These are phyloP conservation scores for Daldinia decipiens DNA, from an alignment of 495 filamentous ascomycete species.

Conservation along the genomic window DNA sequence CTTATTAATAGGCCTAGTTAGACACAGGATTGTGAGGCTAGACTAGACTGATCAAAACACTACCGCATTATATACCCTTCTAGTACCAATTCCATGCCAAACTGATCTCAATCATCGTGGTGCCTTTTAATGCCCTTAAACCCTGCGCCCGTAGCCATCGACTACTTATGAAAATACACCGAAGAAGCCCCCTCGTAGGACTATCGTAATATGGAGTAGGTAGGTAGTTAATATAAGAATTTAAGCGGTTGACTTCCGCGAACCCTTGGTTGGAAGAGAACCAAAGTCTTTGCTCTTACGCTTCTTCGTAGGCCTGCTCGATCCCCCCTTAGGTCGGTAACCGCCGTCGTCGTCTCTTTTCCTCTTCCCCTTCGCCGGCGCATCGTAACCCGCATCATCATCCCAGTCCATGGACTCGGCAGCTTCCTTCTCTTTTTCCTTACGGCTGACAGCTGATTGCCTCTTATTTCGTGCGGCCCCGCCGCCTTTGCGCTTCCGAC, in stretches of 20 bases:
- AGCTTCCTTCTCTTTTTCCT: conserved; percentile 48
- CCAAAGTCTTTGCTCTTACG: conserved; percentile 55
- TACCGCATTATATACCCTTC: conserved; percentile 25
- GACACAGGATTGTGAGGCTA: neutral
- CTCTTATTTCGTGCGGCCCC: conserved; percentile 39
- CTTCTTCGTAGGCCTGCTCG: conserved; percentile 71
- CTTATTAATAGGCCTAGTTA: neutral
- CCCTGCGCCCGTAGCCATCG: neutral
- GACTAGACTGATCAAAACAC: conserved; percentile 1
- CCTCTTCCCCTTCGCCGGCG: conserved; percentile 56
- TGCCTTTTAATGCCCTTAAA: neutral
- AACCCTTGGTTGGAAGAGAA: conserved; percentile 33
- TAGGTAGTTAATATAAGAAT: neutral
- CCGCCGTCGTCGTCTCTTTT: conserved; percentile 73
- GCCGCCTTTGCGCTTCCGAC: conserved; percentile 49
- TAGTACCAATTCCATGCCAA: conserved; percentile 17
- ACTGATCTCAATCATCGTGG: conserved; percentile 7
- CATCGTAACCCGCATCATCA: conserved; percentile 61
- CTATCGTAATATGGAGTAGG: neutral
- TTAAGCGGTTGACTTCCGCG: conserved; percentile 40
- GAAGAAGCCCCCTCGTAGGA: neutral
- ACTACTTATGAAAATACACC: conserved; percentile 12
- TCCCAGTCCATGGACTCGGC: conserved; percentile 55
- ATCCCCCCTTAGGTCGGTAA: conserved; percentile 73
- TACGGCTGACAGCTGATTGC: conserved; percentile 46